Conservation (phyloP, 352 stramenopile genomes). For the Bremia lactucae region DNA sequence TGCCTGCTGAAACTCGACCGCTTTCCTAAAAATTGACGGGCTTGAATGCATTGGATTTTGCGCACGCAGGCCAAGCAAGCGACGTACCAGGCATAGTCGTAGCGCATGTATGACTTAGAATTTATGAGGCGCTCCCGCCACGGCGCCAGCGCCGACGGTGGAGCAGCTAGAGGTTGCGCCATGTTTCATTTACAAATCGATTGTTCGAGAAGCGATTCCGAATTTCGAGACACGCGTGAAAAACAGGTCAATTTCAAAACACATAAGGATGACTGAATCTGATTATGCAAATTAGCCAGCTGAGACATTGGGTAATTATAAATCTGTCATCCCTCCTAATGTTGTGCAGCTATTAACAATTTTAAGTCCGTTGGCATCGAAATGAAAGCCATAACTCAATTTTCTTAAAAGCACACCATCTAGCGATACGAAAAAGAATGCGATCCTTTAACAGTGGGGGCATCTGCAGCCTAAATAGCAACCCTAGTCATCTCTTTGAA, state of each 20-base stretch:
- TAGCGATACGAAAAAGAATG: too few relatives aligned
- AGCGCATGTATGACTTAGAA: slow-evolving; percentile 64
- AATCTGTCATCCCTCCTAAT: slow-evolving; percentile 6
- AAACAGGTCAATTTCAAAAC: slow-evolving; percentile 1
- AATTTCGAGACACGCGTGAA: slow-evolving; percentile 10
- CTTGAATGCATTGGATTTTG: slow-evolving; percentile 6
- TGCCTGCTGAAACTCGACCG: slow-evolving; percentile 39
- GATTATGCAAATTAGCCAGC: slow-evolving; percentile 8
- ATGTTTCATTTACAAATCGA: slow-evolving; percentile 5
- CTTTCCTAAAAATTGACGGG: slow-evolving; percentile 32
- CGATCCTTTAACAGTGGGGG: slow-evolving; percentile 16
- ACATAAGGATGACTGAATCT: slow-evolving; percentile 13
- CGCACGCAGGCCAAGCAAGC: slow-evolving; percentile 1
- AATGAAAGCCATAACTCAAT: slow-evolving; percentile 11
- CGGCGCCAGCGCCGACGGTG: slow-evolving; percentile 17
- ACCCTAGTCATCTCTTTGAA: slow-evolving; percentile 34
- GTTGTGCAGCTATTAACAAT: slow-evolving; percentile 1
- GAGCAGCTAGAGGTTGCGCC: slow-evolving; percentile 7
- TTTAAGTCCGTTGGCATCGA: background rate
- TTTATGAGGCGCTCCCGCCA: slow-evolving; percentile 40
- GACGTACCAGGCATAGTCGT: slow-evolving; percentile 74
- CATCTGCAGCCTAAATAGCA: slow-evolving; percentile 27
- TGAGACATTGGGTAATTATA: background rate
- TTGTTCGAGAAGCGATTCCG: slow-evolving; percentile 20
- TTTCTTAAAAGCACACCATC: too few relatives aligned